phyloP scores from a whole-genome alignment of 148 eudicot species.

The Oxyria digyna region DNA sequence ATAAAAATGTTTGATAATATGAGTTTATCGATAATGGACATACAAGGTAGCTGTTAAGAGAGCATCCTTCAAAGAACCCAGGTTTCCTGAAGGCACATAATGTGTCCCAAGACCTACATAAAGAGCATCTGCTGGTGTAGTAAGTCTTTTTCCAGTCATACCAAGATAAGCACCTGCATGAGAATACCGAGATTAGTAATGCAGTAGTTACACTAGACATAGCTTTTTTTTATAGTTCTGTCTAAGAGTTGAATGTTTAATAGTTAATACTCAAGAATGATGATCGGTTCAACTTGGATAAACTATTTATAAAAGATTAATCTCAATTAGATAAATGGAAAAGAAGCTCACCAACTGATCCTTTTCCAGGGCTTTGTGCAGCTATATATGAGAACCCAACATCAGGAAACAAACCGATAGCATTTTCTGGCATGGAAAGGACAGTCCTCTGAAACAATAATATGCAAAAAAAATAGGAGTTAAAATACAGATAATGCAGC shows the following conservation, averaged over 20 bases:
- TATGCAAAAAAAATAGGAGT: constrained; percentile 1
- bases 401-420: constrained; percentile 95
- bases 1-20: background rate
- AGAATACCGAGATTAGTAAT: constrained; percentile 10
- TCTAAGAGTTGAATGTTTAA: background rate
- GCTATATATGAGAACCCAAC: constrained; percentile 95
- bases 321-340: background rate
- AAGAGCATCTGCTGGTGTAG: constrained; percentile 84
- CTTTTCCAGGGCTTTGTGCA: constrained; percentile 84
- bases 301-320: background rate
- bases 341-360: constrained; percentile 64
- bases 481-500: constrained; percentile 1
- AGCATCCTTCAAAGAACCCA: constrained; percentile 57
- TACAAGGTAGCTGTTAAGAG: constrained; percentile 65
- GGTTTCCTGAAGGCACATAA: constrained; percentile 66
- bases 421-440: constrained; percentile 98
- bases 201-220: background rate
- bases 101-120: constrained; percentile 85
- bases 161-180: constrained; percentile 89
- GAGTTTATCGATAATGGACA: constrained; percentile 13
- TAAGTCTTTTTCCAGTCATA: constrained; percentile 80
- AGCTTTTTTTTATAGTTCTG: background rate
- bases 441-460: constrained; percentile 54
- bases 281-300: background rate
- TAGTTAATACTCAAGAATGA: background rate